Evolutionary conservation across 305 asterid species (phyloP), one percentile per base, ranked within the genome.

Genomic region (Rubia peregrina): DNA sequence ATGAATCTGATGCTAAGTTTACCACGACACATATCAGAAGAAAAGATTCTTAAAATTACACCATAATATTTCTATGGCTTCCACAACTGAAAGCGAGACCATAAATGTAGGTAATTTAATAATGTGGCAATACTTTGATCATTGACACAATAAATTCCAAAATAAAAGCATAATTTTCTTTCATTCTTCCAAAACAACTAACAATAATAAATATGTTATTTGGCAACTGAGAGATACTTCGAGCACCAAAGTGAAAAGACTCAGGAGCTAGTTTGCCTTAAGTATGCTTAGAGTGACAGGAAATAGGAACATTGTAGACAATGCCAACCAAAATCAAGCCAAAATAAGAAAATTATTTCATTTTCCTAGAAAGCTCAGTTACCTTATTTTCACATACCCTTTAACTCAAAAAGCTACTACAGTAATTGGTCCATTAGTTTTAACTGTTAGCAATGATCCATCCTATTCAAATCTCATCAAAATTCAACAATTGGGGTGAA

Each of bases 121-220:
- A 64, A 17, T 41, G 6, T 0, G 21, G 68, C 7, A 7, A 5
- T 51, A 16, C 22, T 51, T 17, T 22, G 9, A 16, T 51, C 9
- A 51, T 16, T 51, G 57, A 51, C 57, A 51, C 6, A 62, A 24
- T 30, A 9, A 71, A 46, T 44, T 71, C n/a, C 51, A 64, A n/a
- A 53, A 30, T 59, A 24, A 62, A 22, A 62, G 48, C 16, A 61
- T 7, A 7, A 44, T 22, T 71, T 61, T 71, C 16, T 19, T 10
- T 71, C 36, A 17, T 17, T 51, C 57, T 24, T 30, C 13, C 61
- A 43, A 44, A 22, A 16, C 38, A 65, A 24, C 65, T 60, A 61
- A 42, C 16, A 62, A 30, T 11, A 24, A 30, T 0, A 46, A 46
- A 66, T 13, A 46, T 13, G 24, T 4, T 7, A 67, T 48, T 67